These are phyloP conservation scores for Vitis vinifera DNA, from an alignment of 164 flowering plant genomes.

Conservation along the genomic window ASM3070453v1 NC_081823.1:3328501-3329000, in stretches of 20 bases:
- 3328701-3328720: conserved; percentile 66
- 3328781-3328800: conserved; percentile 71
- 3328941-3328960: conserved; percentile 32
- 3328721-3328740: conserved; percentile 89
- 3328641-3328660: neutral
- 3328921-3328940: conserved; percentile 49
- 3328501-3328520: conserved; percentile 14
- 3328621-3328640: conserved; percentile 4
- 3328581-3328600: conserved; percentile 46
- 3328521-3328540: conserved; percentile 16
- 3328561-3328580: conserved; percentile 23
- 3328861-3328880: conserved; percentile 73
- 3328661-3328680: conserved; percentile 4
- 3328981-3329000: conserved; percentile 56
- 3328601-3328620: conserved; percentile 32
- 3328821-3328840: conserved; percentile 42
- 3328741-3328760: conserved; percentile 82
- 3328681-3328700: neutral
- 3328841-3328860: conserved; percentile 78
- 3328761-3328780: conserved; percentile 93
- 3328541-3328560: conserved; percentile 21
- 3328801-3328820: conserved; percentile 50
- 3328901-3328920: conserved; percentile 49
- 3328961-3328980: conserved; percentile 38
- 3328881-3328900: conserved; percentile 60